Evolutionary conservation across 1,284 basidiomycete species (phyloP).

Genomic region (Hypsizygus ulmarius): DNA sequence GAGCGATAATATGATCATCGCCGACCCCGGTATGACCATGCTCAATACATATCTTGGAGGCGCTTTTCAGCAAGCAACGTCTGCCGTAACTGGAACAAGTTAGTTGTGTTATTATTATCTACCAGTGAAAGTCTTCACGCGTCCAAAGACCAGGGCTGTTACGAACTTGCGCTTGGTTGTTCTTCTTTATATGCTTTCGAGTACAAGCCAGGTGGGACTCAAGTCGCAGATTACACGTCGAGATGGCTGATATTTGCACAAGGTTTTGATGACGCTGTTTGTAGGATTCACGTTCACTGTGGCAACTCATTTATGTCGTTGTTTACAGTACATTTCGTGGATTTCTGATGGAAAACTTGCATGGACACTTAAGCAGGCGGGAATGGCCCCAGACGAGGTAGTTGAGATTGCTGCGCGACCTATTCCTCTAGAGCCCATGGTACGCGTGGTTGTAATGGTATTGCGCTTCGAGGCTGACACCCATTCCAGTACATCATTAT

Average conservation of each 20-base stretch:
- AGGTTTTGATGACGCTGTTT: conserved; percentile 47
- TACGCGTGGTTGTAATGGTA: conserved; percentile 26
- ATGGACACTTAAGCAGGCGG: conserved; percentile 77
- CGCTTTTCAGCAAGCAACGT: conserved; percentile 66
- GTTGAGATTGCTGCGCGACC: conserved; percentile 73
- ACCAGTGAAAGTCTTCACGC: neutral
- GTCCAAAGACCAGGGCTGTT: conserved; percentile 43
- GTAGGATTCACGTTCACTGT: conserved; percentile 15
- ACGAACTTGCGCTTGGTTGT: conserved; percentile 44
- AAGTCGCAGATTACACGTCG: neutral
- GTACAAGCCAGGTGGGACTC: conserved; percentile 42
- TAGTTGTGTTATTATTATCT: conserved; percentile 16
- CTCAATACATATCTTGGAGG: conserved; percentile 61
- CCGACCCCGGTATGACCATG: conserved; percentile 41
- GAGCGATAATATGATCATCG: conserved; percentile 46
- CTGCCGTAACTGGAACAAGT: conserved; percentile 52
- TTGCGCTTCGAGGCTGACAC: conserved; percentile 1
- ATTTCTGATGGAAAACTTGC: conserved; percentile 58
- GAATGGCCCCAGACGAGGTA: conserved; percentile 62
- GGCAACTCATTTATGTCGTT: neutral
- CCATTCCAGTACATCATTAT: conserved; percentile 64
- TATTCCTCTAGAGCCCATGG: conserved; percentile 85
- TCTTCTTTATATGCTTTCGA: conserved; percentile 55
- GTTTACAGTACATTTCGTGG: conserved; percentile 76
- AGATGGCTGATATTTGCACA: neutral